These are phyloP conservation scores for Truncatella angustata DNA, from an alignment of 2,329 filamentous ascomycete genomes.

Conservation along the genomic window DNA sequence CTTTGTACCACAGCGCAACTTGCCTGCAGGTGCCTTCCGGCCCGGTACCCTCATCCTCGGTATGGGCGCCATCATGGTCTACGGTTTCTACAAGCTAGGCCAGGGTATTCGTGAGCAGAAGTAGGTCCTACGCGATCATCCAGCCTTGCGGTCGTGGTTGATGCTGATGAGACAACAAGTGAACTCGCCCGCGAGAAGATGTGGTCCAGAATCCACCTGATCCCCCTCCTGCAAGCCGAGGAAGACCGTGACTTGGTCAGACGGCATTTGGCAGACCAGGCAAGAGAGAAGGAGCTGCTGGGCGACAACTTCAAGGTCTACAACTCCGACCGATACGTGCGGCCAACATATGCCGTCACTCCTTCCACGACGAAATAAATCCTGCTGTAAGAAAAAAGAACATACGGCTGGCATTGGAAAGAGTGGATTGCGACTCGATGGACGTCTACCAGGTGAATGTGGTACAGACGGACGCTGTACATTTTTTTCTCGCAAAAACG, in stretches of 20 bases:
- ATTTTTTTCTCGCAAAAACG: neutral
- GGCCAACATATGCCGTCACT: slow-evolving; percentile 74
- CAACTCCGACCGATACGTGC: slow-evolving; percentile 80
- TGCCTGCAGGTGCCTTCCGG: slow-evolving; percentile 87
- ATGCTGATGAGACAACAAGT: slow-evolving; percentile 50
- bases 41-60: slow-evolving; percentile 76
- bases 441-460: neutral
- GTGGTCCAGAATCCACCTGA: slow-evolving; percentile 94
- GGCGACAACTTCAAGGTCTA: slow-evolving; percentile 84
- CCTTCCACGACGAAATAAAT: slow-evolving; percentile 49
- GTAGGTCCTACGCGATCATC: no score
- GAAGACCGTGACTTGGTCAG: slow-evolving; percentile 94
- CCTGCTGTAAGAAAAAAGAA: neutral
- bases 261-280: slow-evolving; percentile 80
- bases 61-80: slow-evolving; percentile 76
- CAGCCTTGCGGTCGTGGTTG: no score
- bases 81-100: slow-evolving; percentile 85
- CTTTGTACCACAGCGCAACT: slow-evolving; percentile 67
- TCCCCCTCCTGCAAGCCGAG: slow-evolving; percentile 90
- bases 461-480: neutral
- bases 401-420: no score
- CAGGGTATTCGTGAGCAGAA: slow-evolving; percentile 86
- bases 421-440: neutral
- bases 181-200: slow-evolving; percentile 96
- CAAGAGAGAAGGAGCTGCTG: slow-evolving; percentile 84